phyloP scores from a whole-genome alignment of 2,329 filamentous ascomycete genomes.

The Colletotrichum euphorbiae region DNA sequence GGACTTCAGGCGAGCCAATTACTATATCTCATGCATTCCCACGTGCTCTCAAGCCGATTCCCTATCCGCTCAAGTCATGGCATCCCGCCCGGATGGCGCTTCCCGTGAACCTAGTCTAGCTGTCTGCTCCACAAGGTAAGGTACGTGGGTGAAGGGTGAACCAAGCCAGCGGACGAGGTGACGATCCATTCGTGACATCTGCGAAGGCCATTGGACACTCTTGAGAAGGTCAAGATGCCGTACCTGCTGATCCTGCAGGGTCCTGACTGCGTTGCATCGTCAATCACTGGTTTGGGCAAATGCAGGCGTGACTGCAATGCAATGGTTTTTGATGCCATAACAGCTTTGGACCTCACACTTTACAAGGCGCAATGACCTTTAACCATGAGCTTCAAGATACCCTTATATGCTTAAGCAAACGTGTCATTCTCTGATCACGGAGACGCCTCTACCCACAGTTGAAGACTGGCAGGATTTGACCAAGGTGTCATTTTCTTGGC shows the following conservation, averaged over 20 bases:
- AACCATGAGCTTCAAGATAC: too few species aligned
- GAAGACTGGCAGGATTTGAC: too few species aligned
- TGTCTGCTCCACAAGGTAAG: not conserved
- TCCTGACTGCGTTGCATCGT: not conserved
- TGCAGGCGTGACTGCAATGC: not conserved
- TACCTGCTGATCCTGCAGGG: constrained; percentile 19
- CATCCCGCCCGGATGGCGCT: not conserved
- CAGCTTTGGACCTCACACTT: too few species aligned
- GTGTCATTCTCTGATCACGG: too few species aligned
- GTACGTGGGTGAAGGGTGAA: not conserved
- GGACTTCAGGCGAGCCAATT: too few species aligned
- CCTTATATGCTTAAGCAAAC: too few species aligned
- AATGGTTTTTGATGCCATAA: not conserved
- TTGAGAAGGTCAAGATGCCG: not conserved
- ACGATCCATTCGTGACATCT: not conserved
- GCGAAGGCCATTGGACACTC: not conserved
- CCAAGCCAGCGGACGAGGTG: not conserved
- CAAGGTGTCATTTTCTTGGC: too few species aligned
- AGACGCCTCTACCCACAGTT: too few species aligned
- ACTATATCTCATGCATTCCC: not conserved
- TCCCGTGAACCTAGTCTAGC: not conserved
- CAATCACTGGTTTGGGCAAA: constrained; percentile 1
- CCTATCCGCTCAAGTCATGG: not conserved
- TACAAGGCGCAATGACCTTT: too few species aligned
- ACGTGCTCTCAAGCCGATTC: not conserved